Percentiles rank a stretch among this genome's conserved stretches.
These are phyloP conservation scores for Saxophila tyrrhenica DNA, from an alignment of 495 filamentous ascomycete genomes.

Conservation along the genomic window DNA sequence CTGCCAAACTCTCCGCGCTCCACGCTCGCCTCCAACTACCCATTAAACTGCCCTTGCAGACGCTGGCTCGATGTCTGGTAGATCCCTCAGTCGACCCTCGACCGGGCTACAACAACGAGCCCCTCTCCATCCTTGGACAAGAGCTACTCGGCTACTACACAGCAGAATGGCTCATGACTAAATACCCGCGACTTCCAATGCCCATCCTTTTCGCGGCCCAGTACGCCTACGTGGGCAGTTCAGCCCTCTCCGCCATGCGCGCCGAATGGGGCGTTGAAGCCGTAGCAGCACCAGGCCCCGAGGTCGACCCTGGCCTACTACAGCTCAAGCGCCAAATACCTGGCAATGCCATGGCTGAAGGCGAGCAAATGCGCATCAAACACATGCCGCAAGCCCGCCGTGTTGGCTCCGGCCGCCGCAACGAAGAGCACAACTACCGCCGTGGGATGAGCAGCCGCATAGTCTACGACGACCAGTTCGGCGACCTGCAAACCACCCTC, in stretches of 20 bases:
- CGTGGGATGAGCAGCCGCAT: constrained; percentile 59
- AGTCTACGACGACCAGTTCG: constrained; percentile 70
- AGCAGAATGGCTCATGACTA: constrained; percentile 72
- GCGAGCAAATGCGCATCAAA: constrained; percentile 28
- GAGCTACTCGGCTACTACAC: constrained; percentile 77
- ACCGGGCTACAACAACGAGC: constrained; percentile 66
- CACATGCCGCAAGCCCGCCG: constrained; percentile 10
- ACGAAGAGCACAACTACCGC: constrained; percentile 48
- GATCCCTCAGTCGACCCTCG: constrained; percentile 71
- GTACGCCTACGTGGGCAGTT: constrained; percentile 65
- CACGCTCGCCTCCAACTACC: constrained; percentile 84
- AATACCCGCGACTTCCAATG: constrained; percentile 82
- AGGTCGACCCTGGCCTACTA: constrained; percentile 88
- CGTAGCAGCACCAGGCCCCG: constrained; percentile 69
- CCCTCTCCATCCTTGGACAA: constrained; percentile 68
- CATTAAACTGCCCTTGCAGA: constrained; percentile 67
- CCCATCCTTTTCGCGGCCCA: constrained; percentile 70
- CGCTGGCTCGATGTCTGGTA: constrained; percentile 74
- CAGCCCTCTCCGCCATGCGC: constrained; percentile 56
- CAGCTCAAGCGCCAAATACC: constrained; percentile 59
- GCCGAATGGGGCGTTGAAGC: constrained; percentile 82
- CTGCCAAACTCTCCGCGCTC: constrained; percentile 85
- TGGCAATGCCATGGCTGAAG: constrained; percentile 37
- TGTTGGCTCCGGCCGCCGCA: constrained; percentile 27
- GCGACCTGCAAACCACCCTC: constrained; percentile 37